Conservation (phyloP, 164 flowering plant species). For the Dillenia turbinata region DNA sequence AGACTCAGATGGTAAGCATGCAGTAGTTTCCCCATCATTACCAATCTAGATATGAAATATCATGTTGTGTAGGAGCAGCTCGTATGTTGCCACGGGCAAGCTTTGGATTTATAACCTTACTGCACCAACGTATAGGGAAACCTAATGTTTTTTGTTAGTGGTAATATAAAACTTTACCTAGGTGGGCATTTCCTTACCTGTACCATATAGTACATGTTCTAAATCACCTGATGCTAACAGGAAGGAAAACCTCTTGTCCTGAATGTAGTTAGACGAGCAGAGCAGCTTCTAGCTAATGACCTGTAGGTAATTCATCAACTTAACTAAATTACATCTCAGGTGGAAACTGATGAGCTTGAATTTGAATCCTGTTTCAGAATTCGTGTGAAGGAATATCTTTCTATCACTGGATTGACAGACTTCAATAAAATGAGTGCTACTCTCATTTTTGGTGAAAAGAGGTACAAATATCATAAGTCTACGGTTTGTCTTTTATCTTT, state of each 20-base stretch:
- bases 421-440: slow-evolving; percentile 93
- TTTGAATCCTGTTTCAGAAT: slow-evolving; percentile 35
- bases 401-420: slow-evolving; percentile 80
- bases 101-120: too few species aligned
- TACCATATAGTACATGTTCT: neutral
- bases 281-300: slow-evolving; percentile 68
- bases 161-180: neutral
- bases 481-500: too few species aligned
- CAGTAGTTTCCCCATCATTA: too few species aligned
- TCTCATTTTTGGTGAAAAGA: slow-evolving; percentile 93
- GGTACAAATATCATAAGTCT: slow-evolving; percentile 31
- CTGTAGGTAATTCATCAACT: slow-evolving; percentile 18
- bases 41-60: too few species aligned
- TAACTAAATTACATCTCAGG: too few species aligned
- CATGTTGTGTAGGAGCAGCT: too few species aligned
- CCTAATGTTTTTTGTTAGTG: too few species aligned
- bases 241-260: slow-evolving; percentile 98
- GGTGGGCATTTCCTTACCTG: neutral
- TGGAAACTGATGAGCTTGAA: neutral
- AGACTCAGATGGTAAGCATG: too few species aligned
- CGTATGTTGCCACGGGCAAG: too few species aligned
- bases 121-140: too few species aligned
- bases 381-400: slow-evolving; percentile 84
- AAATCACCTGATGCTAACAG: slow-evolving; percentile 23
- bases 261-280: slow-evolving; percentile 86